Evolutionary conservation across 2,329 filamentous ascomycete species (phyloP), one percentile per base, ranked within the genome.

Genomic region (Botrytis cinerea): DNA sequence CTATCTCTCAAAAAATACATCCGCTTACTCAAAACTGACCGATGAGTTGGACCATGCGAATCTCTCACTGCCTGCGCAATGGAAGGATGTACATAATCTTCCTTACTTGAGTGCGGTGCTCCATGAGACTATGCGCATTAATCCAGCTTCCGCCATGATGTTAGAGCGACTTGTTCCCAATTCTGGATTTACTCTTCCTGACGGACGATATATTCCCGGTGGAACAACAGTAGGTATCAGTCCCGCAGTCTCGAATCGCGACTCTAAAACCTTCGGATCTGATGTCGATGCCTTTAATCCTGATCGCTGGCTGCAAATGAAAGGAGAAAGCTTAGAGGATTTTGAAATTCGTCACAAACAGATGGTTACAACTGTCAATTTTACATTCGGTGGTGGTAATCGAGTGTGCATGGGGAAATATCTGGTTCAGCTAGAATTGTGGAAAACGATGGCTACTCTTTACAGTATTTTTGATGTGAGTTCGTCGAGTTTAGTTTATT

Each of bases 201-300:
- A 72, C 22, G 70, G 61, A 46, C 62, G 48, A 46, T 82, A 88
- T 61, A 81, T 92, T 43, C 79, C 83, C 2, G 85, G 87, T 0
- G 85, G 85, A 79, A 86, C 87, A 7, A 83, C 87, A 76, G 81
- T 85, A 0, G 84, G 84, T 6, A 82, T 85, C 71, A 85, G 83
- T 62, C 81, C 83, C 0, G 84, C 81, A 72, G 81, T 85, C 4
- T 77, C 83, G 1, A 91, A 92, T 80, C 85, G 84, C 0, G 85
- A 83, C 71, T 83, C 82, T 38, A 82, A 85, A 4, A 81, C 90
- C 8, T 92, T 89, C 89, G 90, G 90, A 2, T 78, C 83, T 0
- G 88, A 91, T 75, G 88, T 89, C 0, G 81, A 83, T 22, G 82
- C 86, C 25, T 92, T 92, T 83, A 86, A 88, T 38, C 89, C 90